Conservation (phyloP, 2,329 filamentous ascomycete species). For the Immersiporthe knoxdaviesiana region DNA sequence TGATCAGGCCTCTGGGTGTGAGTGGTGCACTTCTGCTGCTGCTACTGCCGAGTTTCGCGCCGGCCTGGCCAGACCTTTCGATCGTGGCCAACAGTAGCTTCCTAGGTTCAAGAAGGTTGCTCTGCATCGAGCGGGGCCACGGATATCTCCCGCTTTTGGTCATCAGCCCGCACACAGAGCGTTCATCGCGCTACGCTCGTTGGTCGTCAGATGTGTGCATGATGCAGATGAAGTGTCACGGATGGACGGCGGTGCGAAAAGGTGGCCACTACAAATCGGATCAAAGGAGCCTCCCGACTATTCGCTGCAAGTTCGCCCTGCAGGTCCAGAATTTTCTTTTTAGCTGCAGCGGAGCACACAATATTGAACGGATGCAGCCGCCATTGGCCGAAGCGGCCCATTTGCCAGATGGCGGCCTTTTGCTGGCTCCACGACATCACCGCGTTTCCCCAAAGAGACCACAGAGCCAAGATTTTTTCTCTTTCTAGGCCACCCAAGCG, state of each 20-base stretch:
- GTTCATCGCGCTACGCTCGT: conserved; percentile 4
- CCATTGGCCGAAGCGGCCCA: conserved; percentile 39
- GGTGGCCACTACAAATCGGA: conserved; percentile 2
- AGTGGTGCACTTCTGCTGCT: neutral
- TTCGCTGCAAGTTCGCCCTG: conserved; percentile 15
- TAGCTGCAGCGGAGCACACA: conserved; percentile 17
- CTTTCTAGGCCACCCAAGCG: conserved; percentile 16
- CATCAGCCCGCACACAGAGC: neutral
- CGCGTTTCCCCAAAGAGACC: conserved; percentile 34
- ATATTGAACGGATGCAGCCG: conserved; percentile 12
- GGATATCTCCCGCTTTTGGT: neutral
- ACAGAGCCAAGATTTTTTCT: conserved; percentile 17
- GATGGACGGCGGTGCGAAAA: conserved; percentile 13
- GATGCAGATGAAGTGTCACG: conserved; percentile 19
- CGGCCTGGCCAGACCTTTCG: neutral
- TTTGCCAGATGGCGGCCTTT: conserved; percentile 54
- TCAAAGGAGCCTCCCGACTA: conserved; percentile 5
- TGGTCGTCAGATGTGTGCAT: conserved; percentile 26
- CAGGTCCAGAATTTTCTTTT: conserved; percentile 21
- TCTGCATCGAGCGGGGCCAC: neutral
- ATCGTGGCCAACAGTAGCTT: neutral
- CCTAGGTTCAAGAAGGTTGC: neutral
- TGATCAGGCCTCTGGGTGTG: neutral
- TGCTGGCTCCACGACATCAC: conserved; percentile 41
- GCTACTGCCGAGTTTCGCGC: neutral